phyloP scores from a whole-genome alignment of 129 eudicot genomes.

The Centella asiatica region DNA sequence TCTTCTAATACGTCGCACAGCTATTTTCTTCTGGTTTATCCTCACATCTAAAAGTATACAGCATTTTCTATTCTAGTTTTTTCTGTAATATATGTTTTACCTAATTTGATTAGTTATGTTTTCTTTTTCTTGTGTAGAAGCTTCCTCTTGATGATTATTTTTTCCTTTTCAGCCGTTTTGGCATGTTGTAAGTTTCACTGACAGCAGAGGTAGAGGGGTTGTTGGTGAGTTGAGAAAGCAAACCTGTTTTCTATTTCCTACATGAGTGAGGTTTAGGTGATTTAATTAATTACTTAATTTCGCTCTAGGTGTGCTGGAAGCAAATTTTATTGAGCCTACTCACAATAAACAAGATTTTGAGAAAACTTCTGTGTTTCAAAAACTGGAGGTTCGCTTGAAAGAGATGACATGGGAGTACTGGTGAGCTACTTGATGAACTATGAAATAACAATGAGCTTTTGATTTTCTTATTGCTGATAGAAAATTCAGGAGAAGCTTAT shows the following conservation, averaged over 20 bases:
- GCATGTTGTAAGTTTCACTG: slow-evolving; percentile 32
- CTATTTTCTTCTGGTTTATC: neutral
- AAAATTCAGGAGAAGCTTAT: neutral
- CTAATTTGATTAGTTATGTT: neutral
- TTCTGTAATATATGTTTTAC: neutral
- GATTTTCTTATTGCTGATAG: neutral
- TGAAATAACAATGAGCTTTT: neutral
- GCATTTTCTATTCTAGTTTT: neutral
- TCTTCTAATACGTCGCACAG: neutral
- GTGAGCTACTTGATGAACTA: slow-evolving; percentile 20
- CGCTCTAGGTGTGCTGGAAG: slow-evolving; percentile 55
- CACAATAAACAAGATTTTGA: slow-evolving; percentile 72
- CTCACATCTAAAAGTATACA: neutral
- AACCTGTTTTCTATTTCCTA: neutral
- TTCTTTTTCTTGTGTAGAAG: neutral
- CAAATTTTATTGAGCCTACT: slow-evolving; percentile 50
- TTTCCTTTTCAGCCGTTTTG: slow-evolving; percentile 57
- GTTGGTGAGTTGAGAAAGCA: slow-evolving; percentile 24
- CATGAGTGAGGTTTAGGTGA: neutral
- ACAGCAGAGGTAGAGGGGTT: slow-evolving; percentile 60
- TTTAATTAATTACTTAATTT: neutral
- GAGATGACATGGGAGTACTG: slow-evolving; percentile 58
- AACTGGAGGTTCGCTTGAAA: slow-evolving; percentile 48
- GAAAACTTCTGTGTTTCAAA: slow-evolving; percentile 50
- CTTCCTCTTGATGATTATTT: slow-evolving; percentile 15